These are phyloP conservation scores for Trametes pubescens DNA, from an alignment of 1,284 basidiomycete genomes.

Conservation along the genomic window DNA sequence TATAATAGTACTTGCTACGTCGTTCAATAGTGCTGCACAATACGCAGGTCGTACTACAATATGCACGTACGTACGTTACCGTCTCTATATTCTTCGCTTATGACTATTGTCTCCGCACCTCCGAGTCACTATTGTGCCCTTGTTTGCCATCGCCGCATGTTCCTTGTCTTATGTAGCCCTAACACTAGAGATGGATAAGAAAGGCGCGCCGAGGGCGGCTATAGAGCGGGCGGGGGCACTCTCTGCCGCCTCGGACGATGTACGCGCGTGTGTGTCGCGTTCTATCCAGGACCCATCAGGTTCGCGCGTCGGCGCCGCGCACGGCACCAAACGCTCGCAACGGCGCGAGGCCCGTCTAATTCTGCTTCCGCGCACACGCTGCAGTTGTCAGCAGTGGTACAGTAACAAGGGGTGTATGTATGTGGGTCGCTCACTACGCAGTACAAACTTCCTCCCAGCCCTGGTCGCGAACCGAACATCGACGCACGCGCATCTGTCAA, in stretches of 20 bases:
- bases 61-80: not conserved
- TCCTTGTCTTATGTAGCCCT: no score
- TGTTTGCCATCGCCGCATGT: not conserved
- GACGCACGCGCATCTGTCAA: not conserved
- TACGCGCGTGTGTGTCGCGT: not conserved
- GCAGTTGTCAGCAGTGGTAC: not conserved
- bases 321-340: not conserved
- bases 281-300: not conserved
- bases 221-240: slow-evolving; percentile 1
- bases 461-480: not conserved
- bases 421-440: not conserved
- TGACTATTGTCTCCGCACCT: not conserved
- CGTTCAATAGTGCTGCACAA: not conserved
- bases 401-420: not conserved
- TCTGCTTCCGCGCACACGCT: not conserved
- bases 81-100: slow-evolving; percentile 1
- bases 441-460: not conserved
- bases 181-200: no score
- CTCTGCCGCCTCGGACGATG: not conserved
- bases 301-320: not conserved
- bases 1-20: not conserved
- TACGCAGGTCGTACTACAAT: no score
- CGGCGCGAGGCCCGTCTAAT: no score
- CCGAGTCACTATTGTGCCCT: not conserved
- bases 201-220: not conserved